These are phyloP conservation scores for Phytophthora fragariaefolia DNA, from an alignment of 352 stramenopile species.

Conservation along the genomic window DNA sequence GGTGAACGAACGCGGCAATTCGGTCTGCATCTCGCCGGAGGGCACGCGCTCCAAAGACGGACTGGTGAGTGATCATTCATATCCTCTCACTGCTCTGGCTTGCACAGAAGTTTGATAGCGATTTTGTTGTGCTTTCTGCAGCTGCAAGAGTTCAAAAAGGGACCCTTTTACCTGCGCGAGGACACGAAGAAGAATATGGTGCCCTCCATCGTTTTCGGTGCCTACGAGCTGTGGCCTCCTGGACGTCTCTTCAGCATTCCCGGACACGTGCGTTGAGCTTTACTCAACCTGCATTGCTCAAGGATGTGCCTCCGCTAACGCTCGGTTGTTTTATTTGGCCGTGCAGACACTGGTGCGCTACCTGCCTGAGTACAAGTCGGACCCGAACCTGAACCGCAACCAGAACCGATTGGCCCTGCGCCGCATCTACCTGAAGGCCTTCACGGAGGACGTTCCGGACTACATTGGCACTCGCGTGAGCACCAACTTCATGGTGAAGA, in stretches of 20 bases:
- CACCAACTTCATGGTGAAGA: slow-evolving; percentile 64
- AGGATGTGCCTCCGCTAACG: no score
- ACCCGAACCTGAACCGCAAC: slow-evolving; percentile 79
- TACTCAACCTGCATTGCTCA: background rate
- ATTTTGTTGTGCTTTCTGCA: slow-evolving; percentile 25
- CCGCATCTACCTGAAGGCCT: slow-evolving; percentile 80
- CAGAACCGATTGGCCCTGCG: slow-evolving; percentile 82
- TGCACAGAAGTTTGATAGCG: background rate
- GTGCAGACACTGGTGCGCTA: slow-evolving; percentile 75
- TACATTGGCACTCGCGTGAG: slow-evolving; percentile 60
- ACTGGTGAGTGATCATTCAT: slow-evolving; percentile 38
- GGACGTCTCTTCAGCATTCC: slow-evolving; percentile 76
- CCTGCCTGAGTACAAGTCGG: slow-evolving; percentile 70
- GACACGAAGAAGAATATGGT: slow-evolving; percentile 87
- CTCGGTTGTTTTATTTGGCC: slow-evolving; percentile 1
- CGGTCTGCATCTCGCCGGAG: slow-evolving; percentile 85
- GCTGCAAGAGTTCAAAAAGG: slow-evolving; percentile 90
- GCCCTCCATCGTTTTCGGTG: slow-evolving; percentile 78
- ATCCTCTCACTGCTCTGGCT: background rate
- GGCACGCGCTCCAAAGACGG: slow-evolving; percentile 85
- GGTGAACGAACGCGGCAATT: slow-evolving; percentile 77
- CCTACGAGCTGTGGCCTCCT: slow-evolving; percentile 84
- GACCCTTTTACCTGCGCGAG: slow-evolving; percentile 84
- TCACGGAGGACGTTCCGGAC: slow-evolving; percentile 73
- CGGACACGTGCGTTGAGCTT: slow-evolving; percentile 53